phyloP scores from a whole-genome alignment of 2,329 filamentous ascomycete genomes.

The Orbilia quercus region DNA sequence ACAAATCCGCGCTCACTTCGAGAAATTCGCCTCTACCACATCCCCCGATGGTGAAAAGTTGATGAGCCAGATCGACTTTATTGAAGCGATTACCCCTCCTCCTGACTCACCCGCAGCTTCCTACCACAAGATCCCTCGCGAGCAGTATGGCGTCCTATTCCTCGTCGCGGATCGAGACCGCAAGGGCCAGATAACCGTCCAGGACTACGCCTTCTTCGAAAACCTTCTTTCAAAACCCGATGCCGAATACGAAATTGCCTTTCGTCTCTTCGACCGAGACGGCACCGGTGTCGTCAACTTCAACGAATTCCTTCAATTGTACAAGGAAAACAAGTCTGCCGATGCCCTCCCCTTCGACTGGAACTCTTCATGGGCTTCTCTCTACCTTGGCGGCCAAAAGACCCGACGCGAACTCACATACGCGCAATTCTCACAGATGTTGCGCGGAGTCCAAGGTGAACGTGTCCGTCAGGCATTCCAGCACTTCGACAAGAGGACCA shows the following conservation, averaged over 20 bases:
- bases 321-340: slow-evolving; percentile 87
- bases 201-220: slow-evolving; percentile 93
- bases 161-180: slow-evolving; percentile 83
- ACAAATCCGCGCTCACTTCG: slow-evolving; percentile 80
- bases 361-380: slow-evolving; percentile 94
- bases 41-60: slow-evolving; percentile 81
- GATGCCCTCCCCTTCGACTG: slow-evolving; percentile 93
- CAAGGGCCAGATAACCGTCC: slow-evolving; percentile 77
- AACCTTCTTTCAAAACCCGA: slow-evolving; percentile 93
- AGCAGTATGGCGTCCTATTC: slow-evolving; percentile 95
- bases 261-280: slow-evolving; percentile 91
- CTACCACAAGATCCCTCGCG: slow-evolving; percentile 97
- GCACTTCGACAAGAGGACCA: slow-evolving; percentile 86
- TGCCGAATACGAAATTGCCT: slow-evolving; percentile 98
- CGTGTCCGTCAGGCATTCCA: slow-evolving; percentile 95
- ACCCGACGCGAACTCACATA: slow-evolving; percentile 93
- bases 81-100: slow-evolving; percentile 86
- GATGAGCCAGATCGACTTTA: slow-evolving; percentile 87
- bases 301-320: slow-evolving; percentile 84
- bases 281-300: slow-evolving; percentile 87
- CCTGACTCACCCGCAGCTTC: slow-evolving; percentile 72
- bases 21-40: slow-evolving; percentile 75
- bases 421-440: slow-evolving; percentile 96
- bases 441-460: slow-evolving; percentile 94
- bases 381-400: slow-evolving; percentile 90